Conservation (phyloP, 139 green algal species). For the Microglena sp. region DNA sequence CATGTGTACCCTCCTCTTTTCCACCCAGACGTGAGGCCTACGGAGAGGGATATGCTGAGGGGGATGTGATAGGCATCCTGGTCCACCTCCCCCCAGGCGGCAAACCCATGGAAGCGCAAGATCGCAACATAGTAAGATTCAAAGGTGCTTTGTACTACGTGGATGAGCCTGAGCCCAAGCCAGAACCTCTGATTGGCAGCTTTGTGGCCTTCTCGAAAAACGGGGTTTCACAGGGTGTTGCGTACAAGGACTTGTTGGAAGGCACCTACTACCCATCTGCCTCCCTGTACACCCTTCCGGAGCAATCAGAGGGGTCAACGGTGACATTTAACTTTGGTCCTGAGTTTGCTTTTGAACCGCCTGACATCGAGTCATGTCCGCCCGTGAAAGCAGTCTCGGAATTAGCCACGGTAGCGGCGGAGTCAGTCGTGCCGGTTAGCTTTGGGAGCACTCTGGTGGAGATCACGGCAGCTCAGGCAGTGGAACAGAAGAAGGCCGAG, state of each 20-base stretch:
- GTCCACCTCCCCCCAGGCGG: slow-evolving; percentile 54
- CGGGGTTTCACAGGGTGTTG: slow-evolving; percentile 53
- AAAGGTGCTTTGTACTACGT: slow-evolving; percentile 33
- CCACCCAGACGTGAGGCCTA: slow-evolving; percentile 26
- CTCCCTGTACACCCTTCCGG: slow-evolving; percentile 63
- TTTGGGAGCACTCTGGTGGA: too few relatives aligned
- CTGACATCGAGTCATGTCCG: neutral
- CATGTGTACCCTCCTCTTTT: too few relatives aligned
- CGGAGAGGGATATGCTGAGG: slow-evolving; percentile 31
- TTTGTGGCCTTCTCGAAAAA: slow-evolving; percentile 63
- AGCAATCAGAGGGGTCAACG: slow-evolving; percentile 43
- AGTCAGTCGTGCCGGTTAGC: too few relatives aligned
- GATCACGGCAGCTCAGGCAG: too few relatives aligned
- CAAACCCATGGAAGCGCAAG: slow-evolving; percentile 19
- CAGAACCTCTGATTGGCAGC: slow-evolving; percentile 35
- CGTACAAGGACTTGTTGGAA: slow-evolving; percentile 53
- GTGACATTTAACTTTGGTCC: slow-evolving; percentile 73
- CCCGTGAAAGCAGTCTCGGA: neutral
- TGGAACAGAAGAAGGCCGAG: neutral
- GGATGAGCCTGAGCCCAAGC: slow-evolving; percentile 26
- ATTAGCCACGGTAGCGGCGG: neutral
- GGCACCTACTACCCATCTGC: slow-evolving; percentile 75
- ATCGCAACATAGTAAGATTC: slow-evolving; percentile 50
- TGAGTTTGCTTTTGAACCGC: slow-evolving; percentile 21
- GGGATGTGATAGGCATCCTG: slow-evolving; percentile 45